phyloP scores from a whole-genome alignment of 768 basidiomycete genomes.

The Trametes coccinea region DNA sequence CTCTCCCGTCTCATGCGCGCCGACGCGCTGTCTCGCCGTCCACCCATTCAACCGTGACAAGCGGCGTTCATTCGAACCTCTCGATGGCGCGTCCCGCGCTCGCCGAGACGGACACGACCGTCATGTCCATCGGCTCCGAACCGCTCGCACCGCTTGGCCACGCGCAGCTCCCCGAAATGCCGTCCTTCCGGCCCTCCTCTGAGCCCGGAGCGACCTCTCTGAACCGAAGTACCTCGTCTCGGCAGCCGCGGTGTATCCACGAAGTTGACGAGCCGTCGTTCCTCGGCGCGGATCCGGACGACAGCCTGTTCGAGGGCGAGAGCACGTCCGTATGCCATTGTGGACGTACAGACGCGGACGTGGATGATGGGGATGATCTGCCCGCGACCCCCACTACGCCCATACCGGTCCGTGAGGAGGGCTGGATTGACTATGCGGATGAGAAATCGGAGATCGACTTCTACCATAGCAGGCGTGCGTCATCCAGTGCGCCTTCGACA shows the following conservation, averaged over 20 bases:
- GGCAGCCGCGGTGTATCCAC: constrained; percentile 51
- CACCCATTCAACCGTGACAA: constrained; percentile 39
- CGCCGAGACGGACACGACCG: constrained; percentile 35
- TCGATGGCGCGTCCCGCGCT: constrained; percentile 35
- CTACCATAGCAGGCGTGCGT: constrained; percentile 33
- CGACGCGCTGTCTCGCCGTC: constrained; percentile 27
- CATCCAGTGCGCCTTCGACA: neutral
- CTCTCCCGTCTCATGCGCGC: neutral
- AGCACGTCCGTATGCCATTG: constrained; percentile 27
- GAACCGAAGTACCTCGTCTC: constrained; percentile 13
- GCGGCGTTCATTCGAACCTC: constrained; percentile 32
- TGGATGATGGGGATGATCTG: constrained; percentile 1
- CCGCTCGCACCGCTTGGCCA: constrained; percentile 20
- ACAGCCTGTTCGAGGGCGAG: constrained; percentile 13
- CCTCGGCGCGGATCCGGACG: constrained; percentile 15
- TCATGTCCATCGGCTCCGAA: constrained; percentile 28
- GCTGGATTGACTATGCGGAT: constrained; percentile 57
- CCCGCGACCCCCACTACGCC: constrained; percentile 15
- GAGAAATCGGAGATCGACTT: constrained; percentile 50
- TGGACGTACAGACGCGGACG: neutral
- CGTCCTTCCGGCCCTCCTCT: constrained; percentile 11
- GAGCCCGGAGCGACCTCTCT: constrained; percentile 8
- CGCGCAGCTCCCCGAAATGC: constrained; percentile 8
- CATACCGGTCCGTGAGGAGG: constrained; percentile 46
- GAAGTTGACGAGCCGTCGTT: constrained; percentile 45